phyloP scores from a whole-genome alignment of 805 yeast genomes.

The Cyberlindnera americana region DNA sequence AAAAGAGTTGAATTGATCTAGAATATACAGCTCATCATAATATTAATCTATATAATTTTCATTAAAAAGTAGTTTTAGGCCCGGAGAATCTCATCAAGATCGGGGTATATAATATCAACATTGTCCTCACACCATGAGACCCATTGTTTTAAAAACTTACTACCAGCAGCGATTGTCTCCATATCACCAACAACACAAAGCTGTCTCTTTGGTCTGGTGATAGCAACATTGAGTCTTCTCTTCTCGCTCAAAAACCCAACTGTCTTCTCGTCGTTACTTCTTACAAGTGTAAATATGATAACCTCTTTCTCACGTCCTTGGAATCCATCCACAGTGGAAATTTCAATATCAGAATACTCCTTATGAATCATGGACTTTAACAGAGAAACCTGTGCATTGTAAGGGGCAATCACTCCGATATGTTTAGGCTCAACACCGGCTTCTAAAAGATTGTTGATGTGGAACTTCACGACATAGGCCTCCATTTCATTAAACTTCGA shows the following conservation, averaged over 20 bases:
- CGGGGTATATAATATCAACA: constrained; percentile 59
- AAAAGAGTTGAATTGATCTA: no score
- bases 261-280: constrained; percentile 67
- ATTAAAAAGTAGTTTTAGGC: no score
- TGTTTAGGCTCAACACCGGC: constrained; percentile 50
- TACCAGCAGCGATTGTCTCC: constrained; percentile 50
- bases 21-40: no score
- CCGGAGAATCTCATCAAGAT: constrained; percentile 35
- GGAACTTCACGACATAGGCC: constrained; percentile 53
- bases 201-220: constrained; percentile 85
- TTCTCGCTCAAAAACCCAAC: constrained; percentile 82
- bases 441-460: constrained; percentile 47
- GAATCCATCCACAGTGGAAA: constrained; percentile 92
- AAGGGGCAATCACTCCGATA: constrained; percentile 89
- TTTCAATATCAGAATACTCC: constrained; percentile 49
- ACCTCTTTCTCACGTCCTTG: constrained; percentile 95
- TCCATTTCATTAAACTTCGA: constrained; percentile 82
- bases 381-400: constrained; percentile 76
- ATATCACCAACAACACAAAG: constrained; percentile 83
- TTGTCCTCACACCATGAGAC: constrained; percentile 62
- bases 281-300: constrained; percentile 73
- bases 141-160: constrained; percentile 60
- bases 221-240: constrained; percentile 86
- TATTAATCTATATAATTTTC: no score
- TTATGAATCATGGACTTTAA: constrained; percentile 30